These are phyloP conservation scores for Podosphaera xanthii DNA, from an alignment of 2,329 filamentous ascomycete genomes.

Conservation along the genomic window DNA sequence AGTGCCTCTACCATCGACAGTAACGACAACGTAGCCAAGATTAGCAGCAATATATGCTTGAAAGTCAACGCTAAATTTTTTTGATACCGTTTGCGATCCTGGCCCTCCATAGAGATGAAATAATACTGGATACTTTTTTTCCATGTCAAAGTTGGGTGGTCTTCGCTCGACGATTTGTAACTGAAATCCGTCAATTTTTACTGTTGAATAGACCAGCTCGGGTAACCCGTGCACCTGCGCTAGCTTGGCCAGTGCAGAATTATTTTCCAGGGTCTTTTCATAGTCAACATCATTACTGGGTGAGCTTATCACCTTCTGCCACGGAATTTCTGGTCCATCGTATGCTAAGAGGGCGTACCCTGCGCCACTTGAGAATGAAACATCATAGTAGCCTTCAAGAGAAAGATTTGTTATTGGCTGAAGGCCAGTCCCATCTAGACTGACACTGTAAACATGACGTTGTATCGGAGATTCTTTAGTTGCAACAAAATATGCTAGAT, in stretches of 20 bases:
- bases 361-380: slow-evolving; percentile 63
- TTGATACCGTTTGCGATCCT: slow-evolving; percentile 70
- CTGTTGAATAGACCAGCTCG: slow-evolving; percentile 56
- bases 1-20: slow-evolving; percentile 80
- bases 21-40: slow-evolving; percentile 83
- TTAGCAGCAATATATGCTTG: slow-evolving; percentile 69
- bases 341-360: slow-evolving; percentile 73
- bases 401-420: slow-evolving; percentile 50
- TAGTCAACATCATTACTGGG: slow-evolving; percentile 42
- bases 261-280: slow-evolving; percentile 55
- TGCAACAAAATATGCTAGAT: slow-evolving; percentile 74
- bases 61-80: slow-evolving; percentile 66
- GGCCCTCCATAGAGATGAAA: slow-evolving; percentile 92
- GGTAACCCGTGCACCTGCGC: slow-evolving; percentile 63
- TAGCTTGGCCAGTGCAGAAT: slow-evolving; percentile 42
- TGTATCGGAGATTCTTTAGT: slow-evolving; percentile 77
- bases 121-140: slow-evolving; percentile 75
- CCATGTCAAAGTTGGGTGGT: slow-evolving; percentile 66
- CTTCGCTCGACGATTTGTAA: slow-evolving; percentile 61
- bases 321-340: slow-evolving; percentile 64
- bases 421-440: slow-evolving; percentile 55
- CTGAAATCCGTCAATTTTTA: slow-evolving; percentile 61
- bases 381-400: slow-evolving; percentile 54
- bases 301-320: slow-evolving; percentile 75
- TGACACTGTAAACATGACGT: slow-evolving; percentile 77